A percentile compares a stretch with the other conserved stretches of the same genome.
phyloP scores from a whole-genome alignment of 768 basidiomycete genomes.

The Suillus fuscotomentosus region DNA sequence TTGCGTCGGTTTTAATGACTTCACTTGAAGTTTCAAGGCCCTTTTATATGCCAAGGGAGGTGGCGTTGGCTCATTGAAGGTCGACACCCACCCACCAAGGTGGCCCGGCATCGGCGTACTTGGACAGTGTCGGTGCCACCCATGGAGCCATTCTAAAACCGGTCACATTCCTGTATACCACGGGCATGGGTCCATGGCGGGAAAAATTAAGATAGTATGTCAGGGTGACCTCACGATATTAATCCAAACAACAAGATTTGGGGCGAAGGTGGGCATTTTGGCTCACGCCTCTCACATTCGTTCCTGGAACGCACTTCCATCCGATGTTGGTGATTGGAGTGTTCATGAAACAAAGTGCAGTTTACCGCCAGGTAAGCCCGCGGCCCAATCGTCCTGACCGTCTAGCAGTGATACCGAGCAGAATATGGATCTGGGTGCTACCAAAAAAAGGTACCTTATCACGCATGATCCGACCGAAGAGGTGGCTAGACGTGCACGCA shows the following conservation, averaged over 20 bases:
- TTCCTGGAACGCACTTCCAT: not conserved
- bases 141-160: not conserved
- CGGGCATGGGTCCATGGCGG: not conserved
- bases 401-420: not conserved
- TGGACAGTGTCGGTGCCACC: not conserved
- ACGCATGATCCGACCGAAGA: slow-evolving; percentile 1
- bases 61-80: not conserved
- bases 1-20: not conserved
- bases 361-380: not conserved
- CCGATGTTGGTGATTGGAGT: not conserved
- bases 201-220: not conserved
- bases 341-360: not conserved
- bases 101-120: not conserved
- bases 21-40: not conserved
- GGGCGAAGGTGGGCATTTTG: not conserved
- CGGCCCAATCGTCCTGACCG: not conserved
- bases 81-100: not conserved
- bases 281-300: not conserved
- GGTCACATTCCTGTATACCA: not conserved
- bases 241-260: not conserved
- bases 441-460: not conserved
- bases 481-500: not conserved
- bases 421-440: no score
- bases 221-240: not conserved
- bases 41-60: not conserved